These are phyloP conservation scores for Vicia faba DNA, from an alignment of 306 rosid genomes.

Conservation along the genomic window DNA sequence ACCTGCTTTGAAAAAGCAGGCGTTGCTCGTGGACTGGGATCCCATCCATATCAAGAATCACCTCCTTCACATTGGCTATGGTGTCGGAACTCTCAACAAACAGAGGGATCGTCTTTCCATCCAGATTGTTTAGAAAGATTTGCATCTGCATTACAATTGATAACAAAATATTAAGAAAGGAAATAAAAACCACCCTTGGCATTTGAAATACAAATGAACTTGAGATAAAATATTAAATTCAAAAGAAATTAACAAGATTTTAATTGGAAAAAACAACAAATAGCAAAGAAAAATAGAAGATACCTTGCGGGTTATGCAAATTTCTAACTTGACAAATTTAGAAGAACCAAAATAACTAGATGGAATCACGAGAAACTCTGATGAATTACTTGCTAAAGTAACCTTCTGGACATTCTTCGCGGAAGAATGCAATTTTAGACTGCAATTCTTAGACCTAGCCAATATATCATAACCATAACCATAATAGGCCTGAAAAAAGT, in stretches of 20 bases:
- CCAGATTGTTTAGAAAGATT: too few species aligned
- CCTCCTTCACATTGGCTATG: too few species aligned
- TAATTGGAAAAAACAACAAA: neutral
- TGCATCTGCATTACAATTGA: neutral
- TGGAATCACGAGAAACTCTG: neutral
- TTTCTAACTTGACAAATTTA: neutral
- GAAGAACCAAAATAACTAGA: neutral
- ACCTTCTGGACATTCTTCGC: neutral
- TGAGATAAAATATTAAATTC: neutral
- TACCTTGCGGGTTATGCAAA: constrained; percentile 6
- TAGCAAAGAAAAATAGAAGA: neutral
- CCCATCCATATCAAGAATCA: too few species aligned
- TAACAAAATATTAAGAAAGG: too few species aligned
- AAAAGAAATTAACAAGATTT: neutral
- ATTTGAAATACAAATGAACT: too few species aligned
- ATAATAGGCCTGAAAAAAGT: neutral
- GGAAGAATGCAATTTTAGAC: neutral
- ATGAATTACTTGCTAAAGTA: neutral
- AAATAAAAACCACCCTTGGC: too few species aligned
- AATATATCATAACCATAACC: neutral
- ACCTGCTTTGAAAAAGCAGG: too few species aligned
- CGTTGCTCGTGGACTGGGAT: too few species aligned
- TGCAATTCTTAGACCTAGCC: neutral
- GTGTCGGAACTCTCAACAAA: too few species aligned
- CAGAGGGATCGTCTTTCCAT: neutral